Percentiles rank a stretch among this genome's conserved stretches.
Conservation (phyloP, 257 asterid genomes). For the Catharanthus roseus region DNA sequence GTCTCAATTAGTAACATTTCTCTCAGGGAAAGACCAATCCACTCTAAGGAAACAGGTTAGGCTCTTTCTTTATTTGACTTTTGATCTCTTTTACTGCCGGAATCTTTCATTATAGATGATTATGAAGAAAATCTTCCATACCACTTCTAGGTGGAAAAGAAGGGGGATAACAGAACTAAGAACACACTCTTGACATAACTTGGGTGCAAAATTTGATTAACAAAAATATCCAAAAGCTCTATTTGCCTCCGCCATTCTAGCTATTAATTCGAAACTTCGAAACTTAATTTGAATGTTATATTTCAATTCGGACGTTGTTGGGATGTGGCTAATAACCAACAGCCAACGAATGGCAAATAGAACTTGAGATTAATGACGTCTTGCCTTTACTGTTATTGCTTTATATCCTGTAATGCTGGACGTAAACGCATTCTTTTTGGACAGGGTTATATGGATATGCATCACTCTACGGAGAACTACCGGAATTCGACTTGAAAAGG, state of each 20-base stretch:
- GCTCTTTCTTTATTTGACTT: not conserved
- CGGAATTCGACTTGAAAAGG: constrained; percentile 41
- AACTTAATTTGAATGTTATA: too few relatives aligned
- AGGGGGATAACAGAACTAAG: not conserved
- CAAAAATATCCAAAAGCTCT: too few relatives aligned
- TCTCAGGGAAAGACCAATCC: constrained; percentile 25
- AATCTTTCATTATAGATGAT: not conserved
- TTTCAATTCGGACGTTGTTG: too few relatives aligned
- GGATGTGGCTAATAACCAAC: too few relatives aligned
- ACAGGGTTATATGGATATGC: constrained; percentile 61
- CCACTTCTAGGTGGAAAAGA: not conserved
- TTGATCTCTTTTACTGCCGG: not conserved
- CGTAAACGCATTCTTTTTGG: not conserved
- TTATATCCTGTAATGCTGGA: too few relatives aligned
- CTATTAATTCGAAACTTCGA: too few relatives aligned
- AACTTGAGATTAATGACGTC: too few relatives aligned
- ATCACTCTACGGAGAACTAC: constrained; percentile 71
- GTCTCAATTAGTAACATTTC: constrained; percentile 26
- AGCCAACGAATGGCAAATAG: too few relatives aligned
- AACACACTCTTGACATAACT: not conserved
- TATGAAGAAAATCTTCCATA: not conserved
- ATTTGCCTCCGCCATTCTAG: too few relatives aligned
- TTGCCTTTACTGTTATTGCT: too few relatives aligned
- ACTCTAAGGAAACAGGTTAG: constrained; percentile 60
- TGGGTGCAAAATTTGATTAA: not conserved